A percentile compares a stretch with the other conserved stretches of the same genome.
Conservation (phyloP, 192 early-diverging fungal genomes). For the Haplosporangium gracile region DNA sequence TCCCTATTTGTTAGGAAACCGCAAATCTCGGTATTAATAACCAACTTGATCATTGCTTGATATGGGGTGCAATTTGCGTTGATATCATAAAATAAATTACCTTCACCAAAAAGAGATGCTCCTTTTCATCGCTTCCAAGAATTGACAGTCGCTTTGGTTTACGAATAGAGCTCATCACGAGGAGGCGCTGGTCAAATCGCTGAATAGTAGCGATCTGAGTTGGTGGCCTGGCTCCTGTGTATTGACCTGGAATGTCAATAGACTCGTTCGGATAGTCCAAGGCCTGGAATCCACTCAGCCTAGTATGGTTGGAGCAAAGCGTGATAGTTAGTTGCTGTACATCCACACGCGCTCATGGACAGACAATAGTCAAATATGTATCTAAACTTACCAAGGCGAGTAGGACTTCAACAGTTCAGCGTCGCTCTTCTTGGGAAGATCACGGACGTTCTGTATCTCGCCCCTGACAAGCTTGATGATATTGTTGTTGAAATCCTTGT, state of each 20-base stretch:
- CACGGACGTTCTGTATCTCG: slow-evolving; percentile 57
- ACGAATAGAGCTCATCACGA: slow-evolving; percentile 79
- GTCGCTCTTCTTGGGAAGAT: slow-evolving; percentile 40
- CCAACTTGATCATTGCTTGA: background rate
- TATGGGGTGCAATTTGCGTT: background rate
- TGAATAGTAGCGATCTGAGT: slow-evolving; percentile 70
- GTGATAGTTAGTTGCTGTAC: background rate
- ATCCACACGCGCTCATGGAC: background rate
- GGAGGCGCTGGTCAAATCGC: slow-evolving; percentile 71
- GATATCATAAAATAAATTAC: slow-evolving; percentile 42
- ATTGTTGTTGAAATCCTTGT: slow-evolving; percentile 57
- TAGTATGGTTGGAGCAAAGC: background rate
- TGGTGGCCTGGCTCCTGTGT: slow-evolving; percentile 69
- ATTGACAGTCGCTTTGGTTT: slow-evolving; percentile 80
- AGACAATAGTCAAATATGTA: slow-evolving; percentile 41
- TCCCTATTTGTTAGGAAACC: slow-evolving; percentile 60
- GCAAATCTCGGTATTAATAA: background rate
- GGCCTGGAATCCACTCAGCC: slow-evolving; percentile 43
- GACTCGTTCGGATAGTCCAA: slow-evolving; percentile 50
- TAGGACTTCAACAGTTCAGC: slow-evolving; percentile 69
- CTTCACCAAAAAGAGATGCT: slow-evolving; percentile 82
- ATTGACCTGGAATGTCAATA: slow-evolving; percentile 86
- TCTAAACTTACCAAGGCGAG: slow-evolving; percentile 73
- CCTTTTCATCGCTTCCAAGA: slow-evolving; percentile 79
- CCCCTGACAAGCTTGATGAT: slow-evolving; percentile 60